Evolutionary conservation across 164 flowering plant species (phyloP), one percentile per base, ranked within the genome.

Genomic region (Vitis cinerea): DNA sequence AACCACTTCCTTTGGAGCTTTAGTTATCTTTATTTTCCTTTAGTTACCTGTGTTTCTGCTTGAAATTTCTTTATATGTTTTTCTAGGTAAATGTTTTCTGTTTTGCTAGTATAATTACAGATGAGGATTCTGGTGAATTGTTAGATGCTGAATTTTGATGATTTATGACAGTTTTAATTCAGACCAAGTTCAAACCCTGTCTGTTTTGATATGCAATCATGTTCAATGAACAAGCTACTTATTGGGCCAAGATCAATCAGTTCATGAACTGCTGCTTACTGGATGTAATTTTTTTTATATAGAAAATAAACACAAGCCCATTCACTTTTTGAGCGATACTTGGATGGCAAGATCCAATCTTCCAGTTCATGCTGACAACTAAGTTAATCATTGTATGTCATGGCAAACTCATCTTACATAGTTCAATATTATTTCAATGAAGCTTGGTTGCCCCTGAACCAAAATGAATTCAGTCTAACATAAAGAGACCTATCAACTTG

Each of bases 1-100:
- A 79, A 72, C 54, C 58, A 7, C 10, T 58, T 50, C 47, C 65
- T 17, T 8, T 59, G 23, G n/a, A 13, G 64, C 9, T 9, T 61
- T 23, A 7, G 29, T 19, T 27, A 8, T 3, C 27, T 55, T 49
- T 65, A 15, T 60, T 17, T 27, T 70, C 29, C 8, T 61, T 54
- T 50, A 9, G 10, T 53, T 13, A 11, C 2, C 1, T 10, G 4
- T 37, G 15, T 12, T 23, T 13, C 47, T 0, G 3, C 47, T 29
- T 60, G 27, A 8, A 59, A 30, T 9, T 59, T 59, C 44, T 37
- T 0, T 37, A 4, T 37, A 37, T 37, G 44, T 3, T 37, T 37
- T 6, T 37, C 44, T 37, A 37, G 44, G 44, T 37, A 37, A 37
- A 37, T 6, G 44, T 0, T 37, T 37, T 37, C 44, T 37, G 7